Base-by-base conservation (phyloP, 495 filamentous ascomycete genomes). In the Penicillium canariense region DNA sequence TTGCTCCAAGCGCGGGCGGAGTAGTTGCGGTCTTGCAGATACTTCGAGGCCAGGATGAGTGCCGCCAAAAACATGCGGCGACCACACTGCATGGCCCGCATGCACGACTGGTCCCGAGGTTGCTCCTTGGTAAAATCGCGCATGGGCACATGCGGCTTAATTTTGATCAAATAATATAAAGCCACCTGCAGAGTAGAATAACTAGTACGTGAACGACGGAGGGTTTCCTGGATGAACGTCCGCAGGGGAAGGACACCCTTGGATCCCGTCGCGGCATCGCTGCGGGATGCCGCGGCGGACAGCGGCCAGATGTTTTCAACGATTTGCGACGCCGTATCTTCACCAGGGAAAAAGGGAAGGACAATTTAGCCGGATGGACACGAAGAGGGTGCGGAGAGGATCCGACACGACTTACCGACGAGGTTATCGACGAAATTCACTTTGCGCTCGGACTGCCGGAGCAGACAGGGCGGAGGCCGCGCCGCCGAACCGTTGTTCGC, bases 1-100 rank as follows among this genome's bases (percentile, higher is more conserved):
- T 95, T 97, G 69, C 94, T 97, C 94, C 94, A 98, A 18, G 94
- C 94, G 31, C 91, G 83, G 35, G 94, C 91, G 7, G 95, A 97
- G 71, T 92, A 98, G 70, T 97, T 98, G 39, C 94, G 87, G 70
- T 98, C 94, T 69, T 98, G 94, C 35, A 97, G 79, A 69, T 96
- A 98, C 74, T 98, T 98, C 20, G 94, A 97, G 3, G 91, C 90
- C 42, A 97, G 78, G 61, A 97, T 96, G 58, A 97, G 77, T 11
- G 90, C 89, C 14, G 95, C 88, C 50, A 98, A 79, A 67, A 98
- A 97, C 91, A 98, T 98, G 38, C 94, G 88, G 52, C 94, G 89
- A 48, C 94, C 94, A 77, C 94, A 98, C 73, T 96, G 92, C 68
- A 97, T 86, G 32, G 91, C 89, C 52, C 91, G 88, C 62, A 76